Base-by-base conservation (phyloP, 805 yeast species). In the Wickerhamiella occidentalis region DNA sequence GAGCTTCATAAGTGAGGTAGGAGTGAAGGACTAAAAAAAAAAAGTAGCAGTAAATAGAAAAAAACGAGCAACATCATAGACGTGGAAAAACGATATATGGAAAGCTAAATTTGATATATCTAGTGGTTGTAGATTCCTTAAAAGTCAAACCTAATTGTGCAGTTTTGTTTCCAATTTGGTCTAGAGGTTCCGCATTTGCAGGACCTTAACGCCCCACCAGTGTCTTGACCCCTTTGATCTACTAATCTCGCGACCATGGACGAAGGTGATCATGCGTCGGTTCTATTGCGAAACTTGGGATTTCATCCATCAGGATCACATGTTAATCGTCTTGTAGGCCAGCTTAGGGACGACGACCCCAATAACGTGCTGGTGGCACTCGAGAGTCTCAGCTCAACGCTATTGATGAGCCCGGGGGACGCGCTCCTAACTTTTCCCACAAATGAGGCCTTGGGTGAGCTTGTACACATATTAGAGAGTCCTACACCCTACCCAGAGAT, bases 1-100 rank as follows among this genome's bases (percentile, higher is more conserved):
- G 48, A 92, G 71, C 75, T 87, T 92, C 96, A 92, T 90, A 8
- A 6, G 40, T 29, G 26, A 23, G 7, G 33, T 29, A 4, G 19
- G 18, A 17, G 38, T 12, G 18, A 15, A 33, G 15, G 19, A 33
- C 38, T 33, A 33, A 33, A 33, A 33, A 29, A 29, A 29, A 29
- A 29, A 29, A 29, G 33, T 29, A 11, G 13, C 33, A 6, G 33
- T 13, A 29, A 11, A 29, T 29, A 29, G 33, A 29, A 29, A 29
- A 29, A 29, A 29, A 11, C n/a, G 13, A 23, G 33, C 33, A 29
- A 29, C 7, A 29, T 13, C n/a, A 23, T 5, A 23, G 26, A 23
- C 5, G 26, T 6, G 26, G n/a, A n/a, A n/a, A n/a, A n/a, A n/a
- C n/a, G n/a, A n/a, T n/a, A n/a, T n/a, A n/a, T n/a, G n/a, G 26